These are phyloP conservation scores for Ambrosia trifida DNA, from an alignment of 129 eudicot species.

Conservation along the genomic window DNA sequence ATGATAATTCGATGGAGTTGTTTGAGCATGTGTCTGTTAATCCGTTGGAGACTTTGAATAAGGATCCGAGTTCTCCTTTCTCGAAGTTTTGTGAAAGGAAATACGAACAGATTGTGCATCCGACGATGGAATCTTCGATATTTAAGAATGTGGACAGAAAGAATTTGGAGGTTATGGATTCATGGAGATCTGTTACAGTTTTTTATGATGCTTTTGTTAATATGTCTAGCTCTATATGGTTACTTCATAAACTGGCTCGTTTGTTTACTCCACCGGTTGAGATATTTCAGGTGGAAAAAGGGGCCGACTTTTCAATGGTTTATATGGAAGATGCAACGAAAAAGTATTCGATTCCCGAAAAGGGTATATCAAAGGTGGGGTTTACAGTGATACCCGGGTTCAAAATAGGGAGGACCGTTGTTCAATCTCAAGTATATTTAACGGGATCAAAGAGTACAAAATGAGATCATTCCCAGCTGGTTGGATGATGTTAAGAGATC, in stretches of 20 bases:
- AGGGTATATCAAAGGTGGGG: conserved; percentile 64
- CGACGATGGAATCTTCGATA: conserved; percentile 82
- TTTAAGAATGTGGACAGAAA: conserved; percentile 64
- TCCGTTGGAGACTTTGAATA: conserved; percentile 71
- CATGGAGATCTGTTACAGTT: conserved; percentile 76
- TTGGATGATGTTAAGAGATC: conserved; percentile 36
- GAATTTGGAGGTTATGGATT: conserved; percentile 64
- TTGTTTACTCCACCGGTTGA: conserved; percentile 68
- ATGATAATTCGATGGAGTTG: conserved; percentile 40
- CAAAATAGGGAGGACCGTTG: conserved; percentile 64
- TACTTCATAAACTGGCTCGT: conserved; percentile 80
- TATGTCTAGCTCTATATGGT: conserved; percentile 92
- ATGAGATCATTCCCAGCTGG: conserved; percentile 21
- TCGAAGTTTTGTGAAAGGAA: conserved; percentile 78
- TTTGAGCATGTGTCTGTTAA: conserved; percentile 58
- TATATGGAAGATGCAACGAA: conserved; percentile 88
- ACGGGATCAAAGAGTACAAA: conserved; percentile 44
- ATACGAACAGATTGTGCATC: conserved; percentile 82
- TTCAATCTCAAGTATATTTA: conserved; percentile 89
- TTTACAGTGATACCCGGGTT: conserved; percentile 94
- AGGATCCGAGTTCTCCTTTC: conserved; percentile 62
- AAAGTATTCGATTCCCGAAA: conserved; percentile 40
- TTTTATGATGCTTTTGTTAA: conserved; percentile 82
- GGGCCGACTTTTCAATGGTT: conserved; percentile 80
- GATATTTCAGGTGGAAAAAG: conserved; percentile 85